Evolutionary conservation across 1,284 basidiomycete genomes (phyloP).

Genomic region (Melanopsichium pennsylvanicum): DNA sequence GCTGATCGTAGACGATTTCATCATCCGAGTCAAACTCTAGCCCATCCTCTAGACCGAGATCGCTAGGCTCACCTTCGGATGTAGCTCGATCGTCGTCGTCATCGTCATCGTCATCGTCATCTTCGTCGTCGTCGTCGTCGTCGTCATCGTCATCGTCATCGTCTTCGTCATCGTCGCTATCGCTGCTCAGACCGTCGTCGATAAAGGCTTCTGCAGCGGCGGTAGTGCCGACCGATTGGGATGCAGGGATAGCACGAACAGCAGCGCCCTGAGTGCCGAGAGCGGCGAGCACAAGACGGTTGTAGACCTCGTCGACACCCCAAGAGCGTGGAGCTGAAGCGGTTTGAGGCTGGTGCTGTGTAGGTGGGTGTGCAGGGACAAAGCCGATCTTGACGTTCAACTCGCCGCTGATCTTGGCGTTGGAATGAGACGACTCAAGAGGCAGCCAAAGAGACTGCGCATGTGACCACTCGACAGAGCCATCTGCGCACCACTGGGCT

Average conservation of each 20-base stretch:
- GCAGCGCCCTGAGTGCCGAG: conserved; percentile 33
- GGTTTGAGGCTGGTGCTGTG: background rate
- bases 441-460: conserved; percentile 48
- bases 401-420: conserved; percentile 47
- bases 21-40: conserved; percentile 27
- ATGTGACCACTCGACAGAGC: conserved; percentile 32
- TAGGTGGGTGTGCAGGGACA: conserved; percentile 16
- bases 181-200: conserved; percentile 51
- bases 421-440: conserved; percentile 44
- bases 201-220: conserved; percentile 51
- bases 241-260: conserved; percentile 53
- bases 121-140: conserved; percentile 22
- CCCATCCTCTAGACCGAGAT: conserved; percentile 8
- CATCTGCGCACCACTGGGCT: conserved; percentile 77
- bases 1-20: conserved; percentile 33
- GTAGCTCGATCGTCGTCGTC: conserved; percentile 12
- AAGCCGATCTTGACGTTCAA: conserved; percentile 56
- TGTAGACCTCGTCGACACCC: conserved; percentile 41
- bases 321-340: conserved; percentile 16
- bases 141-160: conserved; percentile 32
- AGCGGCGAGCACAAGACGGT: conserved; percentile 38
- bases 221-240: conserved; percentile 53
- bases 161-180: conserved; percentile 38
- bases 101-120: conserved; percentile 23
- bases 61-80: conserved; percentile 32